Evolutionary conservation across 257 asterid species (phyloP).

Genomic region (Misopates orontium): DNA sequence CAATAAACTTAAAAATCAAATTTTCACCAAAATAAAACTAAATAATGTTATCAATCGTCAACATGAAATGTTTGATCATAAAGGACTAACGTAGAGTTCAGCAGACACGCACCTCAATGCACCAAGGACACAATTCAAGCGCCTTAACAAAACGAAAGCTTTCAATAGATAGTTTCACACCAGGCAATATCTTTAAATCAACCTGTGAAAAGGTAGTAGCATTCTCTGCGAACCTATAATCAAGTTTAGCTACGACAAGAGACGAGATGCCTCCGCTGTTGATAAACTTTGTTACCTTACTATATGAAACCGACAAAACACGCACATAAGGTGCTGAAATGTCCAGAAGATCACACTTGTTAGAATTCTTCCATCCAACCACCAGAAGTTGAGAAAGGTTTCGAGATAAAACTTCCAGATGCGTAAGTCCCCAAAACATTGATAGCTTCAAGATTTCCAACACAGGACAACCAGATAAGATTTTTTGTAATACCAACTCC

Average conservation of each 20-base stretch:
- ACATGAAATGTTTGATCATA: not conserved
- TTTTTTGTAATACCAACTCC: not conserved
- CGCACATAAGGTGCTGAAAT: slow-evolving; percentile 25
- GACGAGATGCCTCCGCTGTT: slow-evolving; percentile 2
- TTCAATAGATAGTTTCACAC: not conserved
- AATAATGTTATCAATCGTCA: too few relatives aligned
- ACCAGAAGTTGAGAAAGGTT: slow-evolving; percentile 4
- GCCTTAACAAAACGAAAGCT: not conserved
- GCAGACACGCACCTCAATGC: not conserved
- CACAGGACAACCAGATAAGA: slow-evolving; percentile 25
- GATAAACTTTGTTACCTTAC: not conserved
- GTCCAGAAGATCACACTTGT: not conserved
- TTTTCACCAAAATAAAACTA: too few relatives aligned
- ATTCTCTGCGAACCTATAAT: too few relatives aligned
- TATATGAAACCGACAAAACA: not conserved
- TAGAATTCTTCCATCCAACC: not conserved
- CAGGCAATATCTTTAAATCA: too few relatives aligned
- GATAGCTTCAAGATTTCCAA: not conserved
- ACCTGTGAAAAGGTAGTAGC: too few relatives aligned
- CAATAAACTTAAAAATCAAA: too few relatives aligned
- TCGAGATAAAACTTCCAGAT: not conserved
- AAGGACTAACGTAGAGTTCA: not conserved
- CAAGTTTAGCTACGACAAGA: not conserved
- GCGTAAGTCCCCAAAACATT: not conserved
- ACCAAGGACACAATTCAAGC: too few relatives aligned